A percentile compares a stretch with the other conserved stretches of the same genome.
phyloP scores from a whole-genome alignment of 2,329 filamentous ascomycete species.

The Xylaria digitata region DNA sequence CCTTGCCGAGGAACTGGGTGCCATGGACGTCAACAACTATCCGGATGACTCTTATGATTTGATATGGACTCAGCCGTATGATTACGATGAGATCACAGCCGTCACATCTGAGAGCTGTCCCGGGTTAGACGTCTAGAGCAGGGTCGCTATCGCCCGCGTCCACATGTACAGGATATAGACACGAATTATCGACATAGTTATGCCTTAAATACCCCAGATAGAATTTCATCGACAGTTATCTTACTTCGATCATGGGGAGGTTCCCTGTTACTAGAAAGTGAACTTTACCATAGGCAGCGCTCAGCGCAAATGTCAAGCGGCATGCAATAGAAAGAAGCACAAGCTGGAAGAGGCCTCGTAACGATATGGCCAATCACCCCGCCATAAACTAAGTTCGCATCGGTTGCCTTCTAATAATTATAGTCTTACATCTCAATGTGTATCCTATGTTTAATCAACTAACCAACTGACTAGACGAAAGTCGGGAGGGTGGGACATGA shows the following conservation, averaged over 20 bases:
- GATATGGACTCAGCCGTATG: conserved; percentile 67
- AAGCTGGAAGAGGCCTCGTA: neutral
- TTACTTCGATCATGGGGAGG: neutral
- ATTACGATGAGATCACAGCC: conserved; percentile 59
- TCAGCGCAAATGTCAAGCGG: neutral
- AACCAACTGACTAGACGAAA: conserved; percentile 23
- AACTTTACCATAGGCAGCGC: neutral
- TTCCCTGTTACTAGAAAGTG: neutral
- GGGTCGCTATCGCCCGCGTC: neutral
- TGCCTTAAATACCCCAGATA: neutral
- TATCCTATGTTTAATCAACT: neutral
- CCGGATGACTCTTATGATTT: conserved; percentile 63
- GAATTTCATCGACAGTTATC: conserved; percentile 3
- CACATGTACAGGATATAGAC: neutral
- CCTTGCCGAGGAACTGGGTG: conserved; percentile 63
- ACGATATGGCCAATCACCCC: neutral
- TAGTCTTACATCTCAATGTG: neutral
- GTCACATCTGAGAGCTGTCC: conserved; percentile 64
- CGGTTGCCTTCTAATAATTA: neutral
- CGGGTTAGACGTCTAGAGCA: conserved; percentile 57
- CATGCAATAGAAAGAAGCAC: neutral
- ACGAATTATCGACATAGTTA: neutral
- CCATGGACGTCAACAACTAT: conserved; percentile 61
- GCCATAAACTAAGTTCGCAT: neutral
- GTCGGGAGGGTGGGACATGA: conserved; percentile 27